Evolutionary conservation across 1,284 basidiomycete genomes (phyloP).

Genomic region (Marasmius fiardii): DNA sequence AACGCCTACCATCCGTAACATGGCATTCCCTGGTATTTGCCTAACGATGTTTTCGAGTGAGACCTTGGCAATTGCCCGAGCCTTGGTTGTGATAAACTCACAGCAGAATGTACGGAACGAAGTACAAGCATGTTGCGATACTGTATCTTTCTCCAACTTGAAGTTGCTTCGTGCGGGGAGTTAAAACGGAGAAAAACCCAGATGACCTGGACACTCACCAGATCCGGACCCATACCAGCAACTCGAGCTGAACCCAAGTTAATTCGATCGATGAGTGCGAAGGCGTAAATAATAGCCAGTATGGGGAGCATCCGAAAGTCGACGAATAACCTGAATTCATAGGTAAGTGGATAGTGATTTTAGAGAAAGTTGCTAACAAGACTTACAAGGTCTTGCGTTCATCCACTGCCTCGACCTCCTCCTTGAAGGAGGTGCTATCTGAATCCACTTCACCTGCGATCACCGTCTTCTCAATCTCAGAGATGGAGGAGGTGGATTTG

Average conservation of each 20-base stretch:
- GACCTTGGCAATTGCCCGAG: background rate
- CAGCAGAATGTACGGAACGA: slow-evolving; percentile 35
- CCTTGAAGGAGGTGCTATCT: background rate
- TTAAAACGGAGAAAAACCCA: background rate
- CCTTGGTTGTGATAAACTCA: slow-evolving; percentile 10
- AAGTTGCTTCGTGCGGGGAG: background rate
- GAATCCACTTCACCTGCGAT: background rate
- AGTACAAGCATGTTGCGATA: slow-evolving; percentile 34
- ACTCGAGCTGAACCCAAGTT: slow-evolving; percentile 40
- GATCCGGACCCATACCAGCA: slow-evolving; percentile 38
- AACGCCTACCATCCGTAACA: slow-evolving; percentile 34
- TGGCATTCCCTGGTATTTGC: slow-evolving; percentile 38
- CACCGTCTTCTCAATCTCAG: background rate
- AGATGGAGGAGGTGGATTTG: background rate
- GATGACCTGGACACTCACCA: slow-evolving; percentile 25
- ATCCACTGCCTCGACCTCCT: background rate
- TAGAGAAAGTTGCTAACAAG: background rate
- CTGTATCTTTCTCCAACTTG: slow-evolving; percentile 28
- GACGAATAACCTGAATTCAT: slow-evolving; percentile 30
- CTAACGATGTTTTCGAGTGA: slow-evolving; percentile 15
- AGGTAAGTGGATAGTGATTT: slow-evolving; percentile 3
- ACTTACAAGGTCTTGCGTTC: slow-evolving; percentile 4
- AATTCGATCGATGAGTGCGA: slow-evolving; percentile 40
- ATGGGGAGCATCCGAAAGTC: slow-evolving; percentile 41
- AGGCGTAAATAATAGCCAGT: slow-evolving; percentile 35